Evolutionary conservation across 2,329 filamentous ascomycete genomes (phyloP).

Genomic region (Trichoderma harzianum): DNA sequence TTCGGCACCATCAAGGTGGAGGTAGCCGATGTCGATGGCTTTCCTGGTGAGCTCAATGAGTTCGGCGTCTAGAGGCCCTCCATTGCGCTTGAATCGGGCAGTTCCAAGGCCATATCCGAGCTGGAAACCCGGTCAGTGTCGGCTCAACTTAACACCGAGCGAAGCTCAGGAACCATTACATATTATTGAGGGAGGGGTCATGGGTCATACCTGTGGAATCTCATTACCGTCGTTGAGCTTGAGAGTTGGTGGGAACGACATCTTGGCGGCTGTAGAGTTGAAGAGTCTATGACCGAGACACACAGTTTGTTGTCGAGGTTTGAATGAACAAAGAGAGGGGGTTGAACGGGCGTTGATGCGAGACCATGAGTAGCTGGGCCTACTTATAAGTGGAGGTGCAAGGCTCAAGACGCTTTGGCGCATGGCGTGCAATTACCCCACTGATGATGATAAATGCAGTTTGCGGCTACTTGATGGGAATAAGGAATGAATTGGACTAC

Average conservation of each 20-base stretch:
- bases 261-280: neutral
- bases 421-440: constrained; percentile 18
- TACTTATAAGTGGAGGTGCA: constrained; percentile 16
- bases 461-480: neutral
- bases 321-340: neutral
- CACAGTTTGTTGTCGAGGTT: neutral
- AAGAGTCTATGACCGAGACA: neutral
- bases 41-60: constrained; percentile 49
- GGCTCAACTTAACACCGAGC: neutral
- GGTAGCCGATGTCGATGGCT: constrained; percentile 67
- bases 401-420: constrained; percentile 8
- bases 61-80: constrained; percentile 53
- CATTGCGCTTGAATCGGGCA: constrained; percentile 52
- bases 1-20: constrained; percentile 73
- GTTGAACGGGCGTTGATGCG: neutral
- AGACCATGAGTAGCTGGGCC: neutral
- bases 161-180: neutral
- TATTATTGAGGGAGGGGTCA: neutral
- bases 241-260: constrained; percentile 34
- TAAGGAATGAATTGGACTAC: neutral
- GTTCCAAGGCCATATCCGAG: constrained; percentile 72
- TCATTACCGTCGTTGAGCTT: constrained; percentile 72
- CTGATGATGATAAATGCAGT: constrained; percentile 1
- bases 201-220: constrained; percentile 60
- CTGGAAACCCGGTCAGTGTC: constrained; percentile 35